These are phyloP conservation scores for Articulospora tetracladia DNA, from an alignment of 495 filamentous ascomycete species.

Conservation along the genomic window DNA sequence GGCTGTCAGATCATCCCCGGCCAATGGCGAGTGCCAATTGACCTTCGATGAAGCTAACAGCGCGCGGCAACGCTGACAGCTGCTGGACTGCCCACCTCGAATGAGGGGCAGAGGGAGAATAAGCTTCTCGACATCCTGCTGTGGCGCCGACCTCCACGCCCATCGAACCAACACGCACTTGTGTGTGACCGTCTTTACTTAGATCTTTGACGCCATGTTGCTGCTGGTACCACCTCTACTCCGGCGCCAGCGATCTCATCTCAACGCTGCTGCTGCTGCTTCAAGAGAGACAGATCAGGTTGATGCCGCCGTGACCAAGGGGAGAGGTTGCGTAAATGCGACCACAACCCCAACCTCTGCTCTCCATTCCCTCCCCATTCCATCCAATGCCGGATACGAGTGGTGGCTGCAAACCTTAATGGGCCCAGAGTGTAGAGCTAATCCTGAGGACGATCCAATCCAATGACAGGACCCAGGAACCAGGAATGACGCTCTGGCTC, in stretches of 20 bases:
- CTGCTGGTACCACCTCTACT: no score
- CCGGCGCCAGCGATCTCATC: neutral
- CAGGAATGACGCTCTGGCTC: no score
- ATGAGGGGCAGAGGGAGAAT: neutral
- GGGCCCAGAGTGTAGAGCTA: no score
- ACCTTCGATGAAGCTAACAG: neutral
- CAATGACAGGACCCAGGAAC: no score
- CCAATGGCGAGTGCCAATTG: neutral
- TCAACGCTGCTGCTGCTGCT: neutral
- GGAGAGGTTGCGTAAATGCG: neutral
- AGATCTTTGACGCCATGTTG: neutral
- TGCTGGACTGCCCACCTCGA: no score
- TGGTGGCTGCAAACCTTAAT: neutral
- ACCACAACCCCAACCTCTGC: neutral
- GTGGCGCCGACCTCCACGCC: neutral
- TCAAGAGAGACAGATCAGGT: neutral
- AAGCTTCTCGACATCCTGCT: neutral
- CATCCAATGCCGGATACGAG: neutral
- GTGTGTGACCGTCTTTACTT: no score
- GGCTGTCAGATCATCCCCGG: constrained; percentile 9
- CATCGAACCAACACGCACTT: neutral
- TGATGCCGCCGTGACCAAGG: no score
- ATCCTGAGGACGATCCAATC: no score
- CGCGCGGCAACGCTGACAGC: neutral
- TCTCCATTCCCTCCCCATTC: no score